Conservation (phyloP, 208 protist species). For the Giardia duodenalis region DNA sequence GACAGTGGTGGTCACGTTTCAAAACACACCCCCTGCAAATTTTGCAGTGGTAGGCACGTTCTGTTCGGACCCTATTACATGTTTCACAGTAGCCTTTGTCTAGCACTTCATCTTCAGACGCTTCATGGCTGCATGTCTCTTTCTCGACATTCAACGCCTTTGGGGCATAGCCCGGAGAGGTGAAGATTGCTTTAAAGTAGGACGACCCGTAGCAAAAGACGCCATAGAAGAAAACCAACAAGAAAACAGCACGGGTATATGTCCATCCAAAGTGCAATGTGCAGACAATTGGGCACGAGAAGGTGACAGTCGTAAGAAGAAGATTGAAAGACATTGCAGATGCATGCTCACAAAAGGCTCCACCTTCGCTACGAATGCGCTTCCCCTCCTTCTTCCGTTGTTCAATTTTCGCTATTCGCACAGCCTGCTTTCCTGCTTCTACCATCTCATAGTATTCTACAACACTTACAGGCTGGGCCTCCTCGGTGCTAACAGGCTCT, state of each 20-base stretch:
- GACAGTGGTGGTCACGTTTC: not conserved
- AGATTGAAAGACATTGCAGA: not conserved
- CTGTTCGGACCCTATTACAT: not conserved
- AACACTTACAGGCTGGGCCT: no score
- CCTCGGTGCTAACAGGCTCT: no score
- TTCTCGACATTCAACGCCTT: no score
- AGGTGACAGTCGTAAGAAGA: not conserved
- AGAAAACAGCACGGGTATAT: not conserved
- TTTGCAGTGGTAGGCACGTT: slow-evolving; percentile 10
- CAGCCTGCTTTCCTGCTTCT: no score
- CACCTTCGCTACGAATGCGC: no score
- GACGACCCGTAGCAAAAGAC: not conserved
- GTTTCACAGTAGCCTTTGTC: not conserved
- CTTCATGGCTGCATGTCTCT: no score
- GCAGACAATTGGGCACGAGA: not conserved
- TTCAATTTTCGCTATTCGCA: no score
- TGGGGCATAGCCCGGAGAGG: not conserved
- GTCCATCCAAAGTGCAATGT: not conserved
- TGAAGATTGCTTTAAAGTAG: not conserved
- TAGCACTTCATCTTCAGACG: not conserved
- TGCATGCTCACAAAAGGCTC: no score
- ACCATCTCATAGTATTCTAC: no score
- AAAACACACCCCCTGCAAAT: not conserved
- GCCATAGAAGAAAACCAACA: not conserved
- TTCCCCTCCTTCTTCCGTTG: no score